Evolutionary conservation across 2,329 filamentous ascomycete genomes (phyloP).

Genomic region (Endocalyx cinctus): DNA sequence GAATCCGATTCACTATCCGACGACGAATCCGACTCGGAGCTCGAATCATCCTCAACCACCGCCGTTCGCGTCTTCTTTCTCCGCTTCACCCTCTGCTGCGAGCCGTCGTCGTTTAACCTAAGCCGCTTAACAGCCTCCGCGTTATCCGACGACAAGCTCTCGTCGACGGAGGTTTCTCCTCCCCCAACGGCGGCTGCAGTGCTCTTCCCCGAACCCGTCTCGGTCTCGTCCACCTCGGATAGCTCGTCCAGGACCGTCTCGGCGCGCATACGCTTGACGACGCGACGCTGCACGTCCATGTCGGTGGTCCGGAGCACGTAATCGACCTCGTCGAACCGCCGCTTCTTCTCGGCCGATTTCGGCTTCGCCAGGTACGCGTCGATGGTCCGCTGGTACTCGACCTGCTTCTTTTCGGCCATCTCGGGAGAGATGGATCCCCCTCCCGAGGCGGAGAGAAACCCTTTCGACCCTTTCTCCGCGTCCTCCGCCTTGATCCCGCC

Average conservation of each 20-base stretch:
- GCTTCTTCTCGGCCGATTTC: conserved; percentile 43
- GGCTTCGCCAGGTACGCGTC: conserved; percentile 35
- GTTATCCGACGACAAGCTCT: conserved; percentile 10
- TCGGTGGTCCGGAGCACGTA: conserved; percentile 47
- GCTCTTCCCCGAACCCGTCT: conserved; percentile 25
- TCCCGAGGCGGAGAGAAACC: too few relatives aligned
- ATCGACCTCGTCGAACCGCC: conserved; percentile 46
- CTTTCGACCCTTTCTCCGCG: conserved; percentile 43
- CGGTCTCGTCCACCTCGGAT: conserved; percentile 41
- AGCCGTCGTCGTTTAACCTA: conserved; percentile 44
- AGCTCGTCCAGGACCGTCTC: conserved; percentile 54
- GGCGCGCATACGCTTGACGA: conserved; percentile 60
- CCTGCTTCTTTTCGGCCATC: conserved; percentile 43
- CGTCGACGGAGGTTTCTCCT: conserved; percentile 10
- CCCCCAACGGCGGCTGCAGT: conserved; percentile 20
- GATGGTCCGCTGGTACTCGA: conserved; percentile 54
- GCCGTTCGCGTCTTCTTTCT: conserved; percentile 48
- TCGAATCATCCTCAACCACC: conserved; percentile 37
- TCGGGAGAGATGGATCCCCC: conserved; percentile 43
- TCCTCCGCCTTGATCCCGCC: conserved; percentile 55
- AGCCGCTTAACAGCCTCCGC: conserved; percentile 33
- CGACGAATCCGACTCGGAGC: conserved; percentile 28
- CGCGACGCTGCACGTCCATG: conserved; percentile 47
- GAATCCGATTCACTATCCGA: conserved; percentile 31
- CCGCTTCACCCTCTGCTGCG: conserved; percentile 41